phyloP scores from a whole-genome alignment of 257 asterid species.

The Petunia axillaris region DNA sequence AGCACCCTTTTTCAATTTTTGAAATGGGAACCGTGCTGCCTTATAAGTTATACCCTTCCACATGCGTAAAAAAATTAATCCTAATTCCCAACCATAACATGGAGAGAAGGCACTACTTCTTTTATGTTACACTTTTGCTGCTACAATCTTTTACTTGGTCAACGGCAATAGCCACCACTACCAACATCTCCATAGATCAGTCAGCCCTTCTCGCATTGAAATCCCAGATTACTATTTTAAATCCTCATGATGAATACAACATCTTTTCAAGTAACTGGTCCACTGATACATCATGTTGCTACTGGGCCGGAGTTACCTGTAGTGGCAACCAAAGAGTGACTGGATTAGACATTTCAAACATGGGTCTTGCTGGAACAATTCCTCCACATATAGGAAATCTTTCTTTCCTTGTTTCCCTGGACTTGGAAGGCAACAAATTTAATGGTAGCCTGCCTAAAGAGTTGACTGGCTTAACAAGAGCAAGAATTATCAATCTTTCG shows the following conservation, averaged over 20 bases:
- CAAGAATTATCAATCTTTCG: neutral
- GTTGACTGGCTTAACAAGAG: neutral
- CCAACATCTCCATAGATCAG: slow-evolving; percentile 22
- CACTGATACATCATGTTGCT: neutral
- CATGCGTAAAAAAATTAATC: too few species aligned
- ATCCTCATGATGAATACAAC: neutral
- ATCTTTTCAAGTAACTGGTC: neutral
- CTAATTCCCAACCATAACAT: neutral
- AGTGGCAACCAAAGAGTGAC: slow-evolving; percentile 9
- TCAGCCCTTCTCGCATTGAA: slow-evolving; percentile 25
- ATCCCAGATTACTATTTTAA: neutral
- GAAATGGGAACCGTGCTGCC: too few species aligned
- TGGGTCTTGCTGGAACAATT: neutral
- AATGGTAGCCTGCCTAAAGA: slow-evolving; percentile 27
- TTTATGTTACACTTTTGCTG: neutral
- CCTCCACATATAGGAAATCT: slow-evolving; percentile 25
- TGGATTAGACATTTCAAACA: slow-evolving; percentile 11
- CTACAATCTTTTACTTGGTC: neutral
- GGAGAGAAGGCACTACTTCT: neutral
- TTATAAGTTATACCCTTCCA: too few species aligned
- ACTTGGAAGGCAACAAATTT: slow-evolving; percentile 31
- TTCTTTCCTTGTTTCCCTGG: slow-evolving; percentile 29
- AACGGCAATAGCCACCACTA: neutral
- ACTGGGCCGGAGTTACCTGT: slow-evolving; percentile 21
- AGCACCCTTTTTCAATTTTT: too few species aligned